A percentile compares a stretch with the other conserved stretches of the same genome.
phyloP scores from a whole-genome alignment of 2,329 filamentous ascomycete species.

The Acrocalymma vagum region DNA sequence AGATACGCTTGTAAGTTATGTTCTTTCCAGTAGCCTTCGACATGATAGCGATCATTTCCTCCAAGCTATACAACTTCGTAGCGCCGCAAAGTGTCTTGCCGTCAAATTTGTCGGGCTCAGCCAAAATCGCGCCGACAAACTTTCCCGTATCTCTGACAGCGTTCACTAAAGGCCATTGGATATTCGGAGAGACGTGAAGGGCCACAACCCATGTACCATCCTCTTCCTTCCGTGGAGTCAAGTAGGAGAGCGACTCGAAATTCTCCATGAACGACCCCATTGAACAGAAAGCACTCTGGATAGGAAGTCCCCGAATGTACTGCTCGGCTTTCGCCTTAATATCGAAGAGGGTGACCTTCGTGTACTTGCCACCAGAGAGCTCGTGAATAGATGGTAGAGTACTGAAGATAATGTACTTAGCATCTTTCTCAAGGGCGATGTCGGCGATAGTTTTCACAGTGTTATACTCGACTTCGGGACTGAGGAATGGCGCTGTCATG shows the following conservation, averaged over 20 bases:
- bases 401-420: conserved; percentile 52
- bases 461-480: conserved; percentile 23
- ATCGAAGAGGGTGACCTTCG: conserved; percentile 51
- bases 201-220: conserved; percentile 40
- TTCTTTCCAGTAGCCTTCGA: conserved; percentile 47
- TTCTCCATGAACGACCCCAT: conserved; percentile 21
- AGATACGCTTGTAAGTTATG: conserved; percentile 19
- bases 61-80: conserved; percentile 45
- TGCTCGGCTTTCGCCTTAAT: conserved; percentile 56
- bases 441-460: conserved; percentile 52
- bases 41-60: conserved; percentile 51
- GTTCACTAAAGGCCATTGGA: conserved; percentile 51
- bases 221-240: conserved; percentile 37
- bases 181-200: conserved; percentile 11
- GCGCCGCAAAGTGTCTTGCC: conserved; percentile 55
- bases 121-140: conserved; percentile 47
- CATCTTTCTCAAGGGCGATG: conserved; percentile 44
- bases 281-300: conserved; percentile 23
- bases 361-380: conserved; percentile 45
- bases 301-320: conserved; percentile 57
- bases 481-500: conserved; percentile 51
- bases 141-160: conserved; percentile 53
- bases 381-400: conserved; percentile 44
- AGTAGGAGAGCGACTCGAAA: conserved; percentile 18
- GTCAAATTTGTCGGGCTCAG: conserved; percentile 50